Evolutionary conservation across 179 eudicot genomes (phyloP), one percentile per base, ranked within the genome.

Genomic region (Nepenthes alata): DNA sequence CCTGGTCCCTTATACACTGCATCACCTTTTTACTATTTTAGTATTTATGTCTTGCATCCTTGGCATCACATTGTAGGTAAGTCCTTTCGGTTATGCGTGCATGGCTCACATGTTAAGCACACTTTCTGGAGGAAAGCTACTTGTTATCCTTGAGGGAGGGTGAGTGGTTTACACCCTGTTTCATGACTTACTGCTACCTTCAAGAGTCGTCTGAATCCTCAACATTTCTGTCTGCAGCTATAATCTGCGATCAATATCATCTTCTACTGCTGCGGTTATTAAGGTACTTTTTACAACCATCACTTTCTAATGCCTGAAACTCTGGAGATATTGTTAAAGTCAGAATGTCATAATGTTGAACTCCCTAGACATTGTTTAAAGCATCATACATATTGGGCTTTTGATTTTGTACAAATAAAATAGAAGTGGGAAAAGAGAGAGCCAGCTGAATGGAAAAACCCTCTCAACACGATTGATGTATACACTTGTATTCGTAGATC

Each of bases 71-170:
- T 65, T 85, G 74, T 50, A 93, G 99, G 95, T 93, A 41, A 87
- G 94, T 65, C 99, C 97, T 60, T 65, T 78, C 54, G 99, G 97
- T 65, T 93, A 75, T 83, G 99, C 99, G 14, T 81, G 81, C 74
- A 90, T 93, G 99, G 79, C 99, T 55, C 72, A 90, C 59, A 80
- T 85, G 86, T 69, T 88, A 78, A 81, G 67, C 65, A 66, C 75
- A 47, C 79, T 90, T 59, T 77, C 91, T 63, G 77, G 75, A 45
- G 99, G 99, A 62, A 93, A 87, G 81, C 66, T 85, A 72, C 94
- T 93, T 58, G 97, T 90, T 61, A 85, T 93, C 57, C 91, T 93
- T 58, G 99, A 93, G 82, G 99, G 99, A 76, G 99, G 99, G 97
- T 93, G 65, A 64, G 97, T 75, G 65, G 53, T 69, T 59, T 51